Base-by-base conservation (phyloP, 306 rosid genomes). In the Betula pendula region DNA sequence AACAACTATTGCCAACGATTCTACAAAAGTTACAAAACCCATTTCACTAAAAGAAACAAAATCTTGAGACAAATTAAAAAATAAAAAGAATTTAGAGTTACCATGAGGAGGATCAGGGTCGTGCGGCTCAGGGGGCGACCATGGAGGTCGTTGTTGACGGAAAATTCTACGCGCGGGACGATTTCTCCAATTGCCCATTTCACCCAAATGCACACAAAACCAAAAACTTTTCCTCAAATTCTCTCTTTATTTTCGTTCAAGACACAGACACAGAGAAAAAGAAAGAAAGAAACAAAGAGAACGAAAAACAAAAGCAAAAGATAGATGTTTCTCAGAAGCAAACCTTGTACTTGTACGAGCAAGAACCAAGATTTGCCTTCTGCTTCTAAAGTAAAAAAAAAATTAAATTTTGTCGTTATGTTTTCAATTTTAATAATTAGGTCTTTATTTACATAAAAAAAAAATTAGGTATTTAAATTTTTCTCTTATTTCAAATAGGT, bases 141-240 rank as follows among this genome's bases (percentile, higher is more conserved):
- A 72, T 15, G 87, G 87, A 71, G 90, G 81, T 74, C 81, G 87
- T 73, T 67, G 85, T 53, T 71, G 84, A 69, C 87, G 91, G 75
- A 69, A 84, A 79, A 69, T 33, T 67, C 95, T 81, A 33, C 95
- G 90, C 5, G 78, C 47, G 6, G 73, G 77, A 43, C 92, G 92
- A 73, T 88, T 51, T 29, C 77, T 78, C 98, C 98, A 91, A 53
- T 84, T 93, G 6, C 98, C 97, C 98, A 93, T 93, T 75, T 78
- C 52, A 52, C 67, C 68, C 35, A 65, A 65, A 19, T 59, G 19
- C 67, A 29, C 48, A 42, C 78, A 58, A 27, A 55, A n/a, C 2
- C 2, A 2, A 17, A 24, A 24, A 14, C 45, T 40, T 17, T 13
- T 63, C 6, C 48, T 38, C 27, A 63, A 33, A 38, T 38, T 45